Conservation (phyloP, 352 stramenopile genomes). For the Globisporangium solare region DNA sequence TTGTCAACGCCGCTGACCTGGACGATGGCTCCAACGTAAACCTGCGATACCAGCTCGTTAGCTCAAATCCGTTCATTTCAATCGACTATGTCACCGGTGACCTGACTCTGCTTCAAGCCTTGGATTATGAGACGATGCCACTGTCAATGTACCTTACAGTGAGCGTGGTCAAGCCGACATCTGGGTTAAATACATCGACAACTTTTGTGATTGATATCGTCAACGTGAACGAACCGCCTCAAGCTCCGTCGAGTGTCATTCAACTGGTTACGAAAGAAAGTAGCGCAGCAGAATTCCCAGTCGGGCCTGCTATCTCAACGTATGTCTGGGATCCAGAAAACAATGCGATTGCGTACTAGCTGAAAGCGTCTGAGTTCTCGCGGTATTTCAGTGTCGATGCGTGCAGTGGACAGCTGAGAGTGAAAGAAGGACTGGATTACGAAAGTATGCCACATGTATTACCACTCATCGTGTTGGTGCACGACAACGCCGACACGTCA, state of each 20-base stretch:
- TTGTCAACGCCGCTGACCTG: constrained; percentile 41
- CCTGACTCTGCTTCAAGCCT: constrained; percentile 2
- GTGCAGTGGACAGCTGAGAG: constrained; percentile 43
- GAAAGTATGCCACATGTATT: constrained; percentile 18
- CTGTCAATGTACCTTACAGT: background rate
- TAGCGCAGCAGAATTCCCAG: background rate
- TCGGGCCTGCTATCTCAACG: constrained; percentile 25
- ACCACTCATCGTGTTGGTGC: constrained; percentile 4
- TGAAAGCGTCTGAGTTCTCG: constrained; percentile 40
- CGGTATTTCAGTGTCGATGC: constrained; percentile 38
- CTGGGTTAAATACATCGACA: background rate
- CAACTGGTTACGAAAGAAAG: constrained; percentile 6
- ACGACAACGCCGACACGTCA: constrained; percentile 4
- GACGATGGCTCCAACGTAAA: constrained; percentile 30
- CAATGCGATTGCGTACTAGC: constrained; percentile 31
- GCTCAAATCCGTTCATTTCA: background rate
- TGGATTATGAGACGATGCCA: constrained; percentile 5
- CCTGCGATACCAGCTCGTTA: constrained; percentile 22
- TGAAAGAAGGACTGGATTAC: constrained; percentile 30
- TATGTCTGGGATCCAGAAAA: constrained; percentile 57
- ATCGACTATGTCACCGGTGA: constrained; percentile 2
- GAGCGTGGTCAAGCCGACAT: constrained; percentile 1
- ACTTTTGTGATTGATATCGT: constrained; percentile 12
- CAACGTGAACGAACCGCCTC: constrained; percentile 24
- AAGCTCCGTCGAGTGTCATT: constrained; percentile 5